phyloP scores from a whole-genome alignment of 805 yeast genomes.

The Myxozyma sirexii region DNA sequence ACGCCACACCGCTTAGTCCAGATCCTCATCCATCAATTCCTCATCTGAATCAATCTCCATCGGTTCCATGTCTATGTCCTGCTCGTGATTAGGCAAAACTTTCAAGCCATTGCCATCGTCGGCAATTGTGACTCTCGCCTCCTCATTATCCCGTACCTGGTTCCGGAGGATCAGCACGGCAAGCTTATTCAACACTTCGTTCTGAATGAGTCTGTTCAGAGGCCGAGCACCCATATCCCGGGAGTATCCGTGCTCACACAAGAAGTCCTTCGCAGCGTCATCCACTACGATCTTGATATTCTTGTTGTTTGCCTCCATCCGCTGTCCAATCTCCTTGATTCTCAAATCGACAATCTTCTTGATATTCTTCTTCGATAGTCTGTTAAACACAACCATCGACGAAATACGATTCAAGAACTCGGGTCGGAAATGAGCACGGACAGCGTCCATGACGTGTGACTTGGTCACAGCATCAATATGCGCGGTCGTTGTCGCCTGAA shows the following conservation, averaged over 20 bases:
- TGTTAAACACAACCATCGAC: slow-evolving; percentile 89
- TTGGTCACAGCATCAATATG: slow-evolving; percentile 65
- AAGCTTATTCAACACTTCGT: slow-evolving; percentile 79
- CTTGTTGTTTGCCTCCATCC: slow-evolving; percentile 86
- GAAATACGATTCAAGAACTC: slow-evolving; percentile 96
- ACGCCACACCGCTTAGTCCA: slow-evolving; percentile 12
- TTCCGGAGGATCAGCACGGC: slow-evolving; percentile 88
- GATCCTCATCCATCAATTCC: slow-evolving; percentile 31
- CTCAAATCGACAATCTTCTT: slow-evolving; percentile 88
- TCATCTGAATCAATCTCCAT: slow-evolving; percentile 39
- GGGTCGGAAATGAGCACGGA: slow-evolving; percentile 90
- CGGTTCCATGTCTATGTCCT: slow-evolving; percentile 40
- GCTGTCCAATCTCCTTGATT: slow-evolving; percentile 76
- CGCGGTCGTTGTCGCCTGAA: slow-evolving; percentile 65
- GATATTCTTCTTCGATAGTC: slow-evolving; percentile 87
- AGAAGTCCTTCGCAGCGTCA: slow-evolving; percentile 74
- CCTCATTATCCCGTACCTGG: slow-evolving; percentile 85
- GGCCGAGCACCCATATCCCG: slow-evolving; percentile 97
- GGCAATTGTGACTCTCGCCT: slow-evolving; percentile 62
- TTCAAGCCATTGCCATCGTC: slow-evolving; percentile 65
- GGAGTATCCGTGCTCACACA: slow-evolving; percentile 86
- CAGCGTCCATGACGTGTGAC: slow-evolving; percentile 79
- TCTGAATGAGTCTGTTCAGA: slow-evolving; percentile 81
- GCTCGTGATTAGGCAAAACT: slow-evolving; percentile 84
- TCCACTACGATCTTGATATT: slow-evolving; percentile 71